These are phyloP conservation scores for Sporothrix sp. DNA, from an alignment of 2,329 filamentous ascomycete species.

Conservation along the genomic window DNA sequence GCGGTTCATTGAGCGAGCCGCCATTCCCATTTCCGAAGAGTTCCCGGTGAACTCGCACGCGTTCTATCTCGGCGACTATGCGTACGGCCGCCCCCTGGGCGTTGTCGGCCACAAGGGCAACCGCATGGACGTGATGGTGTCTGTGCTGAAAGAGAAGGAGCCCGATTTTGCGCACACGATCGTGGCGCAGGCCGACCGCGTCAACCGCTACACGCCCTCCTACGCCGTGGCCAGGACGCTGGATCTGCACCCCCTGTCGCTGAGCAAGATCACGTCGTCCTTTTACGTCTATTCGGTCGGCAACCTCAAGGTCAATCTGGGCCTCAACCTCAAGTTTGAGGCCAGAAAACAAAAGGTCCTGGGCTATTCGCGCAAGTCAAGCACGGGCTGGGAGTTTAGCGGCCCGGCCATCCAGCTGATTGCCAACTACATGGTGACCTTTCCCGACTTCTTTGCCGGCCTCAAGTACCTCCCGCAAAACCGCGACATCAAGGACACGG, in stretches of 20 bases:
- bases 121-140: constrained; percentile 72
- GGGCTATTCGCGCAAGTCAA: constrained; percentile 81
- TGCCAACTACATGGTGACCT: constrained; percentile 80
- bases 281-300: constrained; percentile 74
- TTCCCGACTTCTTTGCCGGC: constrained; percentile 89
- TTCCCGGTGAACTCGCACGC: constrained; percentile 74
- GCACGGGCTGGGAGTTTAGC: constrained; percentile 93
- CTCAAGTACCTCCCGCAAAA: constrained; percentile 79
- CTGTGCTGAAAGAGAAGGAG: constrained; percentile 61
- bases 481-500: constrained; percentile 72
- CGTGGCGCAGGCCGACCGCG: constrained; percentile 58
- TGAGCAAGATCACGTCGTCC: constrained; percentile 93
- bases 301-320: constrained; percentile 69
- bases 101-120: constrained; percentile 61
- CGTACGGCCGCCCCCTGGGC: constrained; percentile 83
- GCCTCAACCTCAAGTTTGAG: constrained; percentile 94
- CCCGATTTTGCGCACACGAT: constrained; percentile 70
- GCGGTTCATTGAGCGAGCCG: constrained; percentile 81
- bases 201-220: constrained; percentile 72
- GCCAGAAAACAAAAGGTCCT: constrained; percentile 90
- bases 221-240: constrained; percentile 80
- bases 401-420: constrained; percentile 71
- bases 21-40: constrained; percentile 83
- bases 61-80: constrained; percentile 91
- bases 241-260: constrained; percentile 69